Evolutionary conservation across 495 filamentous ascomycete species (phyloP), one percentile per base, ranked within the genome.

Genomic region (Penicillium tannophilum): DNA sequence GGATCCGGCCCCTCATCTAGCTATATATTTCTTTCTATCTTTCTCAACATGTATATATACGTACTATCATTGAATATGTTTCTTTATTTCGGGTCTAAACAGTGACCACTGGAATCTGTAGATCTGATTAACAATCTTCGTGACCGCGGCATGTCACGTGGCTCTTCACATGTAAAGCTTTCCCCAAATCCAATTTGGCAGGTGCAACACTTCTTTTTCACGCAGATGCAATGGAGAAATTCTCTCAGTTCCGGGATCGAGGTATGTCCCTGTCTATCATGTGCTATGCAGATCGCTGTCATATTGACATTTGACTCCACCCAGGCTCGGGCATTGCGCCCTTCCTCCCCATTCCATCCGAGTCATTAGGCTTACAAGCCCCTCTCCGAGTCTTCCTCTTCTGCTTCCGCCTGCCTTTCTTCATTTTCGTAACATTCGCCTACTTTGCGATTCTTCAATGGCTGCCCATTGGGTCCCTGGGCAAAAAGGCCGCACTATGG

Each of bases 321-420:
- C 33, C 30, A 98, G 94, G 92, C 62, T 95, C 94, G 55, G 94
- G 93, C 64, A 94, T 98, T 65, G 92, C 95, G 54, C 94, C 94
- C 24, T 99, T 98, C 79, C 84, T 97, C 55, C 92, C 95, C 4
- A 82, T 91, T 28, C 76, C 86, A 17, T 82, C 84, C 0, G 79
- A 85, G 16, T 72, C 83, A 2, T 81, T 88, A 2, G 74, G 81
- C 23, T 65, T 88, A 19, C 81, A 85, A 56, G 82, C 87, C 0
- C 79, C 88, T 12, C 63, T 88, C 19, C 86, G 88, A 62, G 62
- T 86, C 46, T 83, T 91, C 67, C 77, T 98, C 58, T 93, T 97
- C 71, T 75, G 83, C 69, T 69, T 96, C 72, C 90, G 93, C 33
- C 81, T 96, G 7, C 90, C 91, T 16, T 66, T 95, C 36, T 85